phyloP scores from a whole-genome alignment of 73 alveolate species.

The Tetrahymena malaccensis region DNA sequence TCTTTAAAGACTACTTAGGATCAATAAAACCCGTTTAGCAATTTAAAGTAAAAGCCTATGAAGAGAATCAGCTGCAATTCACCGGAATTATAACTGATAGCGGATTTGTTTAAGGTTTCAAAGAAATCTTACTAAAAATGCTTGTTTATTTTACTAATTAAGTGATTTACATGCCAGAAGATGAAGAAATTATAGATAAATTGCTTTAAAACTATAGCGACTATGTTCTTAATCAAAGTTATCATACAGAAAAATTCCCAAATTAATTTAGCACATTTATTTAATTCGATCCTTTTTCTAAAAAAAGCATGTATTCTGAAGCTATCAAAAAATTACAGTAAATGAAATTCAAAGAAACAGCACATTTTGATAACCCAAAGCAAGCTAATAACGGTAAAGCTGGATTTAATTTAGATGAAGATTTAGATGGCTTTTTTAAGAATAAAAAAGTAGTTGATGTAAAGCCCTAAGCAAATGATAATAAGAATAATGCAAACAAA shows the following conservation, averaged over 20 bases:
- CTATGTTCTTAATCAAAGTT: background rate
- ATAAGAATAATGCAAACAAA: background rate
- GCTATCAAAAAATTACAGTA: background rate
- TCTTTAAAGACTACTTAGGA: background rate
- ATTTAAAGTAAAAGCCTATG: background rate
- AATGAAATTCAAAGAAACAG: background rate
- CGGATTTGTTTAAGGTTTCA: background rate
- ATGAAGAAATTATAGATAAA: background rate
- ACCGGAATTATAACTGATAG: background rate
- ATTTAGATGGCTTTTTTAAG: background rate
- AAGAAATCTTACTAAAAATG: background rate
- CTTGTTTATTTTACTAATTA: background rate
- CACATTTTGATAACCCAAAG: background rate
- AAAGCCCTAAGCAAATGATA: background rate
- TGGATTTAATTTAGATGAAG: background rate
- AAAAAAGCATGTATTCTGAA: background rate
- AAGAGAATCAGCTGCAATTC: background rate
- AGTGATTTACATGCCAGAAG: background rate
- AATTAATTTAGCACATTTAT: background rate
- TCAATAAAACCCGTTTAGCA: background rate
- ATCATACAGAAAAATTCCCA: background rate
- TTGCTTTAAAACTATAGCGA: background rate
- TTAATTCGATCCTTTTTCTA: background rate
- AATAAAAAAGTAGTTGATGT: background rate
- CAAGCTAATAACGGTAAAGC: background rate